phyloP scores from a whole-genome alignment of 495 filamentous ascomycete genomes.

The Hyaloscypha hepaticicola region DNA sequence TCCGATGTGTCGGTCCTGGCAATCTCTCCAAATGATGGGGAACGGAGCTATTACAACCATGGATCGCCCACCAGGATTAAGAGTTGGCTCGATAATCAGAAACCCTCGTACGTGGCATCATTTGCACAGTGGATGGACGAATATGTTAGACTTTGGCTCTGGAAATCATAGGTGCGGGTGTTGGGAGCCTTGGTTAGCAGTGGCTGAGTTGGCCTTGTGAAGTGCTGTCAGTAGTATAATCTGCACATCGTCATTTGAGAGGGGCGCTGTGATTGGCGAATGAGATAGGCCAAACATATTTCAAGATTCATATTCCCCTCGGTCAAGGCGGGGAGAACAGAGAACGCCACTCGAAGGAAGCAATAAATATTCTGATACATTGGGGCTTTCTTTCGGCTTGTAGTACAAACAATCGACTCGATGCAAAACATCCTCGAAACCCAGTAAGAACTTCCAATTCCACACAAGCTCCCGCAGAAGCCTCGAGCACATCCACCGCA shows the following conservation, averaged over 20 bases:
- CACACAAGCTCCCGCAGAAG: background rate
- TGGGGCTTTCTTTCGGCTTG: background rate
- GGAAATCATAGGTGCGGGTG: background rate
- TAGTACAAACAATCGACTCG: background rate
- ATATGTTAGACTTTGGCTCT: background rate
- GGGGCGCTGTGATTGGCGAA: conserved; percentile 21
- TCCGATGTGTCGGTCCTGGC: conserved; percentile 8
- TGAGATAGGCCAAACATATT: conserved; percentile 11
- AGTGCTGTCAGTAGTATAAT: conserved; percentile 11
- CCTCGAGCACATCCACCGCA: background rate
- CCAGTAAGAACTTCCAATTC: background rate
- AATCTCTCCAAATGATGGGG: conserved; percentile 25
- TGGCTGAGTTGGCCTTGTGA: conserved; percentile 23
- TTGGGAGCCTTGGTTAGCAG: background rate
- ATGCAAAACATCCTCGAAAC: background rate
- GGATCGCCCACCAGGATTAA: background rate
- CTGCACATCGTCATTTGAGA: conserved; percentile 6
- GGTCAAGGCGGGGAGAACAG: conserved; percentile 10
- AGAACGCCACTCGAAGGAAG: conserved; percentile 2
- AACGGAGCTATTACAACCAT: conserved; percentile 4
- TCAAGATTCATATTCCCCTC: background rate
- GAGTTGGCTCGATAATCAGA: background rate
- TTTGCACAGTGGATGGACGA: background rate
- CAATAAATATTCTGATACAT: conserved; percentile 9
- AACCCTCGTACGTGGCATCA: background rate